Percentiles rank a stretch among this genome's conserved stretches.
Evolutionary conservation across 257 asterid genomes (phyloP).

Genomic region (Henckelia pumila): DNA sequence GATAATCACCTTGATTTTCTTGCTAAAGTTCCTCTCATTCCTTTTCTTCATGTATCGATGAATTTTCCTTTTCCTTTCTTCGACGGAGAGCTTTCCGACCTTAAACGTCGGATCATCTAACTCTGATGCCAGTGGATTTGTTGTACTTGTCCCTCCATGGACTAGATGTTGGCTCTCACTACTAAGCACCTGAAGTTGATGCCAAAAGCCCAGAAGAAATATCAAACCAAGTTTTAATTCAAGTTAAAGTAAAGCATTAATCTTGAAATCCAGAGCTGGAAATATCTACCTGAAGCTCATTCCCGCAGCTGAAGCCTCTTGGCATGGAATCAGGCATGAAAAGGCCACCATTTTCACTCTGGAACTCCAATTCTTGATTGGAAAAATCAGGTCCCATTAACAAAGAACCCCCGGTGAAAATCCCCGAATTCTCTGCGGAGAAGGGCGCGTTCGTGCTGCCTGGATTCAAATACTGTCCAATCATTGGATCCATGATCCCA

Average conservation of each 20-base stretch:
- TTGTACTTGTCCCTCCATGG: conserved; percentile 46
- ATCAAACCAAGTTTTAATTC: neutral
- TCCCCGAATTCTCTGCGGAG: conserved; percentile 45
- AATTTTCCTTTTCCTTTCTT: conserved; percentile 85
- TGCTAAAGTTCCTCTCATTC: conserved; percentile 85
- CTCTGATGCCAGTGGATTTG: conserved; percentile 57
- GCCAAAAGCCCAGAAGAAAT: neutral
- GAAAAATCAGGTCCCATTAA: conserved; percentile 48
- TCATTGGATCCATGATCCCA: conserved; percentile 46
- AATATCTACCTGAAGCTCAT: conserved; percentile 65
- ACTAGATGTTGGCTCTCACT: conserved; percentile 63
- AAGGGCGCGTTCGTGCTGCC: conserved; percentile 40
- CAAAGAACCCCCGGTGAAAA: conserved; percentile 38
- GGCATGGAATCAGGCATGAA: conserved; percentile 54
- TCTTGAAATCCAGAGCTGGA: neutral
- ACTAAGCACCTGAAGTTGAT: conserved; percentile 45
- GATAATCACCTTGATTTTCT: conserved; percentile 73
- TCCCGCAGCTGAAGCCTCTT: conserved; percentile 49
- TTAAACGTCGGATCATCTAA: conserved; percentile 71
- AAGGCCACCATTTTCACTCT: conserved; percentile 56
- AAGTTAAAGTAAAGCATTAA: neutral
- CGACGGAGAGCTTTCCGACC: conserved; percentile 73
- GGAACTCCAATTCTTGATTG: conserved; percentile 64
- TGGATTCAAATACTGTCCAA: conserved; percentile 41
- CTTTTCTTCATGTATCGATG: conserved; percentile 82